Evolutionary conservation across 1,284 basidiomycete species (phyloP).

Genomic region (Ustanciosporium gigantosporum): DNA sequence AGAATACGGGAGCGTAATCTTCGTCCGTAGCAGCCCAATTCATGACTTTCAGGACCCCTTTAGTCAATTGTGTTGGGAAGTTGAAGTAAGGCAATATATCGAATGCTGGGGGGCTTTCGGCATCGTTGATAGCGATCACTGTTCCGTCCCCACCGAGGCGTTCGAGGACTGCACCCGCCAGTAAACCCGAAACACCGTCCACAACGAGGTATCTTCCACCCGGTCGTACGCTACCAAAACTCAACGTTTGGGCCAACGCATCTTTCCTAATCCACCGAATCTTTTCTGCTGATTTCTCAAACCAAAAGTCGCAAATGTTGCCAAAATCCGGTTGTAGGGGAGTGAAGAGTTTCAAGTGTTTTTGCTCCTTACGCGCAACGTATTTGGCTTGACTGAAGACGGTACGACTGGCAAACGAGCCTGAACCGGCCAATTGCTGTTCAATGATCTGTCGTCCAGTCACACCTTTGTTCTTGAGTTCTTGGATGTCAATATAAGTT

Average conservation of each 20-base stretch:
- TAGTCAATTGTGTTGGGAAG: slow-evolving; percentile 62
- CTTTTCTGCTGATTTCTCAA: slow-evolving; percentile 68
- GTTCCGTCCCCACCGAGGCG: slow-evolving; percentile 71
- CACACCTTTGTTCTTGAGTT: slow-evolving; percentile 55
- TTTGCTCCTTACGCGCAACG: slow-evolving; percentile 55
- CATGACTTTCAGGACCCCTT: slow-evolving; percentile 30
- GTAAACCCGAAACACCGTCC: slow-evolving; percentile 82
- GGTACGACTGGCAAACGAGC: slow-evolving; percentile 50
- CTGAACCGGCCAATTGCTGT: slow-evolving; percentile 44
- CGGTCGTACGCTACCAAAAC: slow-evolving; percentile 78
- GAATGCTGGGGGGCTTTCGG: slow-evolving; percentile 89
- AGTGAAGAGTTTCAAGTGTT: slow-evolving; percentile 82
- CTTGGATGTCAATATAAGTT: slow-evolving; percentile 57
- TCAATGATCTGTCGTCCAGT: slow-evolving; percentile 57
- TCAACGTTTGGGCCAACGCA: slow-evolving; percentile 83
- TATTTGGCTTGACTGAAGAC: slow-evolving; percentile 58
- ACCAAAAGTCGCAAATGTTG: slow-evolving; percentile 89
- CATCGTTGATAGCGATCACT: slow-evolving; percentile 82
- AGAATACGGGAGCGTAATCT: slow-evolving; percentile 34
- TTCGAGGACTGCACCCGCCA: slow-evolving; percentile 84
- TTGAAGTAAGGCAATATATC: slow-evolving; percentile 82
- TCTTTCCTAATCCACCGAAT: slow-evolving; percentile 85
- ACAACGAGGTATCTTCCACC: slow-evolving; percentile 86
- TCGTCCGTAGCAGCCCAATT: slow-evolving; percentile 51
- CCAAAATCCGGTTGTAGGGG: slow-evolving; percentile 84